A percentile compares a stretch with the other conserved stretches of the same genome.
Conservation (phyloP, 2,329 filamentous ascomycete species). For the Talaromyces sp. region DNA sequence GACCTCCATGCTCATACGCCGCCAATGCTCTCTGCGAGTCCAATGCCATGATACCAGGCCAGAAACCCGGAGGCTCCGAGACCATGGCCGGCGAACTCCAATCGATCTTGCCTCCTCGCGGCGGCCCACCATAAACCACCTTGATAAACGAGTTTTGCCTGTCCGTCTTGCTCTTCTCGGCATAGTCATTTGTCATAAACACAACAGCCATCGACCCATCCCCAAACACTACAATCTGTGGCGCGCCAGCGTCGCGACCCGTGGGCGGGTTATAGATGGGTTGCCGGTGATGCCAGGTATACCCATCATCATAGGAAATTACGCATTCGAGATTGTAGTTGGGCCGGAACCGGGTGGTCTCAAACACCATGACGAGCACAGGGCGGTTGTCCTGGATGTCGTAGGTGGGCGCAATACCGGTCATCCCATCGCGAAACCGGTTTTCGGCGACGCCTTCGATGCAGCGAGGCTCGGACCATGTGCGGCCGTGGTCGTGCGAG, state of each 20-base stretch:
- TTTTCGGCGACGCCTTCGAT: slow-evolving; percentile 36
- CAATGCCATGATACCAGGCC: slow-evolving; percentile 34
- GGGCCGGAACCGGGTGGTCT: slow-evolving; percentile 38
- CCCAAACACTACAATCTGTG: slow-evolving; percentile 40
- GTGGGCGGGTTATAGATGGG: slow-evolving; percentile 35
- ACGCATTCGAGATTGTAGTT: slow-evolving; percentile 42
- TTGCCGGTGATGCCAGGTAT: slow-evolving; percentile 36
- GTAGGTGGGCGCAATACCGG: slow-evolving; percentile 33
- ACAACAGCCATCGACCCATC: slow-evolving; percentile 38
- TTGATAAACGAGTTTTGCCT: slow-evolving; percentile 38
- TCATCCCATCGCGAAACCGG: slow-evolving; percentile 40
- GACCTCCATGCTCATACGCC: slow-evolving; percentile 26
- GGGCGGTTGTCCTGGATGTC: slow-evolving; percentile 24
- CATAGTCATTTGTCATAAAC: slow-evolving; percentile 46
- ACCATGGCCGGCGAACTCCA: slow-evolving; percentile 31
- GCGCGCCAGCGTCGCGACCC: slow-evolving; percentile 41
- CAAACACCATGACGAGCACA: slow-evolving; percentile 42
- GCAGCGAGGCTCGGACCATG: slow-evolving; percentile 40
- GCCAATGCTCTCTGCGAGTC: slow-evolving; percentile 22
- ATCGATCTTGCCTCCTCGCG: slow-evolving; percentile 26
- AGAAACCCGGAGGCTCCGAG: slow-evolving; percentile 27
- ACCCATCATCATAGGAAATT: slow-evolving; percentile 41
- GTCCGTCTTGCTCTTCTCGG: slow-evolving; percentile 28
- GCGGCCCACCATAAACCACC: slow-evolving; percentile 31
- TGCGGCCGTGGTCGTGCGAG: slow-evolving; percentile 39